Conservation (phyloP, 371 early-diverging fungal species). For the Mucor saturninus region DNA sequence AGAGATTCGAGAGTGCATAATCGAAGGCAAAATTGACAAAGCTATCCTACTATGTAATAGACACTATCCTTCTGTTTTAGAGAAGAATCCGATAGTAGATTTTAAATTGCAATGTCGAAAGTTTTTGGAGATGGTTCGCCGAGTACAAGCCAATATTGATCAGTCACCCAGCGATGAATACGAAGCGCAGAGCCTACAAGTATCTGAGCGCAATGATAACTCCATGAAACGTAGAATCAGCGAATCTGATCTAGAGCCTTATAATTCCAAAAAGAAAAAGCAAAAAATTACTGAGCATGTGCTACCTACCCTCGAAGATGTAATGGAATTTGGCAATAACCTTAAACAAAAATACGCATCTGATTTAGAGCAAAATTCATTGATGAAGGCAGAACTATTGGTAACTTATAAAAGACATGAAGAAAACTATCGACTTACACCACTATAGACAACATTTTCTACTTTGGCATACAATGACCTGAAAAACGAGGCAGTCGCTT, state of each 20-base stretch:
- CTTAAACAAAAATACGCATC: constrained; percentile 66
- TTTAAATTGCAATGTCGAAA: constrained; percentile 86
- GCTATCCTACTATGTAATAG: constrained; percentile 68
- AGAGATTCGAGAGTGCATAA: constrained; percentile 75
- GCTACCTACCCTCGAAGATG: constrained; percentile 15
- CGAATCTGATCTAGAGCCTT: constrained; percentile 30
- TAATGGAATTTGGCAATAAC: constrained; percentile 70
- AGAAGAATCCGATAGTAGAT: constrained; percentile 38
- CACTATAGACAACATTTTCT: constrained; percentile 59
- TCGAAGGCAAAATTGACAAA: constrained; percentile 72
- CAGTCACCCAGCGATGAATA: constrained; percentile 43
- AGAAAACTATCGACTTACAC: neutral
- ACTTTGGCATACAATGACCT: constrained; percentile 81
- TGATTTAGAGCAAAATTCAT: constrained; percentile 26
- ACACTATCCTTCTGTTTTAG: constrained; percentile 70
- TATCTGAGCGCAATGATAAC: neutral
- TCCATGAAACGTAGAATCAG: constrained; percentile 21
- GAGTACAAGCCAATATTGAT: constrained; percentile 50
- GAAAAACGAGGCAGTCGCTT: constrained; percentile 53
- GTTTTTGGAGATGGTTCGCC: constrained; percentile 83
- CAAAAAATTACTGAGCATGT: constrained; percentile 18
- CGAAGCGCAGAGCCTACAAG: constrained; percentile 29
- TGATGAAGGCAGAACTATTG: constrained; percentile 24
- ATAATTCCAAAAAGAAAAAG: constrained; percentile 21
- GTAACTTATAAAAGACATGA: constrained; percentile 18